These are phyloP conservation scores for Russula emetica DNA, from an alignment of 768 basidiomycete species.

Conservation along the genomic window DNA sequence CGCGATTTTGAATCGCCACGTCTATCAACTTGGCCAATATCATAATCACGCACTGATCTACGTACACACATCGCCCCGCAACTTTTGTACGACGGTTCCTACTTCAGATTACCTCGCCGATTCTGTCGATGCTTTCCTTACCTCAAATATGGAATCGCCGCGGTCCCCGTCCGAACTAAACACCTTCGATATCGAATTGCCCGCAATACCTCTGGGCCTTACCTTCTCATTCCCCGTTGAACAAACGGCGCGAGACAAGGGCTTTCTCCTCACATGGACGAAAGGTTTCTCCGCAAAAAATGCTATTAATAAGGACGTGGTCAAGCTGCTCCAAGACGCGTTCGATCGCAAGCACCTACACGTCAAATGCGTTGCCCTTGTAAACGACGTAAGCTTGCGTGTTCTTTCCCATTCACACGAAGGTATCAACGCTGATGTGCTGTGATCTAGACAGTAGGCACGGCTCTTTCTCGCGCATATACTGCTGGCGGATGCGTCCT, in stretches of 20 bases:
- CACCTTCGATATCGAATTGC: slow-evolving; percentile 39
- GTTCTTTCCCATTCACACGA: background rate
- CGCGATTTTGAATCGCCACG: background rate
- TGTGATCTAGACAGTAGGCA: slow-evolving; percentile 78
- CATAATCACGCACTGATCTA: background rate
- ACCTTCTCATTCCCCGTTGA: slow-evolving; percentile 99
- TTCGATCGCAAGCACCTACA: slow-evolving; percentile 90
- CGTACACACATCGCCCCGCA: background rate
- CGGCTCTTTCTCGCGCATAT: slow-evolving; percentile 88
- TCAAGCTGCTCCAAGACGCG: slow-evolving; percentile 84
- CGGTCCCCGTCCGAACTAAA: background rate
- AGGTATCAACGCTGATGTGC: background rate
- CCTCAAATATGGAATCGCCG: slow-evolving; percentile 38
- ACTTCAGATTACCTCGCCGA: slow-evolving; percentile 90
- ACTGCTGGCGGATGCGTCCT: slow-evolving; percentile 87
- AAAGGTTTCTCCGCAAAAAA: slow-evolving; percentile 94
- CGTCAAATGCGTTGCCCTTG: slow-evolving; percentile 86
- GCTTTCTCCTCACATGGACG: slow-evolving; percentile 91
- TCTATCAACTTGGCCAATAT: background rate
- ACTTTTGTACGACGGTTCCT: background rate
- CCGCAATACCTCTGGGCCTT: slow-evolving; percentile 66
- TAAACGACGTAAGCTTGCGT: slow-evolving; percentile 73
- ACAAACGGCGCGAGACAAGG: slow-evolving; percentile 87
- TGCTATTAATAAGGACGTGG: slow-evolving; percentile 85
- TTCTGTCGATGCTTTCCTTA: slow-evolving; percentile 93